Percentiles rank a stretch among this genome's conserved stretches.
phyloP scores from a whole-genome alignment of 306 rosid genomes.

The Trichosanthes truncata region DNA sequence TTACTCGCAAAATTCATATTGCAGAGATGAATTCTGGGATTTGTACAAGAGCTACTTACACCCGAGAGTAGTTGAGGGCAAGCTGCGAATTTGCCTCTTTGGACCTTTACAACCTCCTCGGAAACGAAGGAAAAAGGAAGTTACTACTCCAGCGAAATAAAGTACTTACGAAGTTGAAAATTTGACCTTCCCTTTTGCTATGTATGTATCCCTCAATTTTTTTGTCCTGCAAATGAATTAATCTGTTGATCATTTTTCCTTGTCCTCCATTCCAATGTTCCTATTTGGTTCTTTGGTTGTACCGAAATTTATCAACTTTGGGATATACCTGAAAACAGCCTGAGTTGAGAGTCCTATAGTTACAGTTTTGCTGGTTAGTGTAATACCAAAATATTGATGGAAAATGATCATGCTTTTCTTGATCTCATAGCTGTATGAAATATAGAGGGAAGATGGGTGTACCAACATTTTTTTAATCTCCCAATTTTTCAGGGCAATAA shows the following conservation, averaged over 20 bases:
- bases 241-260: not conserved
- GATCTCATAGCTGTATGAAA: not conserved
- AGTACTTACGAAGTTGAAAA: not conserved
- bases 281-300: not conserved
- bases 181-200: not conserved
- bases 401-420: not conserved
- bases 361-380: no score
- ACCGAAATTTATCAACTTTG: not conserved
- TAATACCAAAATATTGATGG: not conserved
- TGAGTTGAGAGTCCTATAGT: not conserved
- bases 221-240: not conserved
- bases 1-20: not conserved
- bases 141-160: not conserved
- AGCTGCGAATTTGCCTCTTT: constrained; percentile 49
- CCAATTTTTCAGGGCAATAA: no score
- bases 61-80: constrained; percentile 39
- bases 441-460: no score
- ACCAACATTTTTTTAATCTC: no score
- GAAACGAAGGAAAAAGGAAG: constrained; percentile 26
- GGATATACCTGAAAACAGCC: not conserved
- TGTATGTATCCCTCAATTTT: not conserved
- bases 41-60: constrained; percentile 65
- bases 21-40: constrained; percentile 93
- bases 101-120: constrained; percentile 38
- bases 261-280: not conserved